Percentiles rank a stretch among this genome's conserved stretches.
Evolutionary conservation across 345 rosid species (phyloP).

Genomic region (Atalantia buxifolia): DNA sequence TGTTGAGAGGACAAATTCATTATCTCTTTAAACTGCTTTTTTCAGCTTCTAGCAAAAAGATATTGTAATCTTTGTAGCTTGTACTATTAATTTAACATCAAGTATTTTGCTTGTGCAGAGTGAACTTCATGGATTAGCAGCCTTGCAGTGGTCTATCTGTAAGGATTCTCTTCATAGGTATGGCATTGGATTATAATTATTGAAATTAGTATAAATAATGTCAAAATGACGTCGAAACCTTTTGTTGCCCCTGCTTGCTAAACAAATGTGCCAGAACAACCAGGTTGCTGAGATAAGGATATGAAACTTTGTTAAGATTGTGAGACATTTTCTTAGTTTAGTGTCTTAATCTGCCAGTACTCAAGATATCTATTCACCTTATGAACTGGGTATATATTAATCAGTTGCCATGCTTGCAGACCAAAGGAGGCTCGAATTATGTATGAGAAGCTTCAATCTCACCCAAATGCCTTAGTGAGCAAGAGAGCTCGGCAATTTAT

Average conservation of each 20-base stretch:
- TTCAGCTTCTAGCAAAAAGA: neutral
- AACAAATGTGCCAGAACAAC: neutral
- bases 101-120: conserved; percentile 45
- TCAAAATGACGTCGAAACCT: neutral
- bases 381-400: neutral
- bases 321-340: neutral
- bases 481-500: conserved; percentile 72
- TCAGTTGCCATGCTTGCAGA: conserved; percentile 39
- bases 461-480: conserved; percentile 65
- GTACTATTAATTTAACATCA: neutral
- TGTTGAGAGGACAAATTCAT: neutral
- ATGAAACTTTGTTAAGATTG: neutral
- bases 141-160: conserved; percentile 93
- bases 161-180: conserved; percentile 81
- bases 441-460: conserved; percentile 91
- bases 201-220: neutral
- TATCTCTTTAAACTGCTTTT: neutral
- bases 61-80: neutral
- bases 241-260: neutral
- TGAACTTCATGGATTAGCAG: conserved; percentile 89
- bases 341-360: neutral
- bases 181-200: neutral
- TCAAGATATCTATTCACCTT: neutral
- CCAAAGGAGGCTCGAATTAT: conserved; percentile 56
- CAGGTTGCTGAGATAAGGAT: neutral